A percentile compares a stretch with the other conserved stretches of the same genome.
phyloP scores from a whole-genome alignment of 192 early-diverging fungal species.

The Oehlia diaphana region DNA sequence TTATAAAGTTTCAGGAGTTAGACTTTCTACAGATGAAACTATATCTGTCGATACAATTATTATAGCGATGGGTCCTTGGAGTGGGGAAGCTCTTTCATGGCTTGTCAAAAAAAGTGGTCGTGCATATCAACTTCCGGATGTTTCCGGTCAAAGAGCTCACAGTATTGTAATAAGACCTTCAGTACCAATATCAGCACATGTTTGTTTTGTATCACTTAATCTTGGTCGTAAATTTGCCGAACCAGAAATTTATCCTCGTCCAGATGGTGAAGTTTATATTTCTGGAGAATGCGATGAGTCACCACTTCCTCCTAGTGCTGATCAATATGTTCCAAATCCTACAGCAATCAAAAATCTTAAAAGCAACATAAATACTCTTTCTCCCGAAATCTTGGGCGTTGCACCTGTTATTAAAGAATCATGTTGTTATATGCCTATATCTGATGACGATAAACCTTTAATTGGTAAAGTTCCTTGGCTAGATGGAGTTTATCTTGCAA shows the following conservation, averaged over 20 bases:
- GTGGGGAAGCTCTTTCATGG: conserved; percentile 31
- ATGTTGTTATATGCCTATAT: conserved; percentile 48
- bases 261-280: conserved; percentile 50
- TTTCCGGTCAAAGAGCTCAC: conserved; percentile 40
- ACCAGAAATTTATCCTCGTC: conserved; percentile 51
- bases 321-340: conserved; percentile 30
- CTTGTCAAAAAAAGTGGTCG: conserved; percentile 24
- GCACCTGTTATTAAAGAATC: conserved; percentile 32
- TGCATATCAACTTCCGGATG: conserved; percentile 27
- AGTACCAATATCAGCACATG: conserved; percentile 32
- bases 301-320: conserved; percentile 34
- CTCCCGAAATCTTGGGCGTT: conserved; percentile 31
- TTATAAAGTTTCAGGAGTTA: conserved; percentile 30
- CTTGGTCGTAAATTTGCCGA: conserved; percentile 30
- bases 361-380: conserved; percentile 28
- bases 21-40: conserved; percentile 29
- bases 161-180: conserved; percentile 37
- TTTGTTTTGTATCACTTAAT: conserved; percentile 39
- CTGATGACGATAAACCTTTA: conserved; percentile 35
- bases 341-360: conserved; percentile 30
- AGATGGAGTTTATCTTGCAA: conserved; percentile 39
- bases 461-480: conserved; percentile 40
- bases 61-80: conserved; percentile 51
- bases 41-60: conserved; percentile 39
- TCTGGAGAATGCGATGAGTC: conserved; percentile 40